These are phyloP conservation scores for Heliamphora pulchella DNA, from an alignment of 179 eudicot species.

Conservation along the genomic window DNA sequence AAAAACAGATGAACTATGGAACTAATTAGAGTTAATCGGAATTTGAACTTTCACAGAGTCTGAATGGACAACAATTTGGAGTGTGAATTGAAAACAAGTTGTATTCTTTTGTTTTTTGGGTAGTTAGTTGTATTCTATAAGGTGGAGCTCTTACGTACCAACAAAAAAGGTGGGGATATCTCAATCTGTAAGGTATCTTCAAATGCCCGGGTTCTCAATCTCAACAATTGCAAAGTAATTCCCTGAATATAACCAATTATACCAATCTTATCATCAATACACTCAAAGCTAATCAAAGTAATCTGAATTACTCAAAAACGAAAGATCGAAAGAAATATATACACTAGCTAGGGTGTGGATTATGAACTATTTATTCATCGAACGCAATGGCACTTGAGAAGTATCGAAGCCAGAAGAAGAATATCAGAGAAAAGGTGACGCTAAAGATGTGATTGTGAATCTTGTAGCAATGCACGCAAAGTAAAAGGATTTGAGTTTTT, in stretches of 20 bases:
- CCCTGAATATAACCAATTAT: neutral
- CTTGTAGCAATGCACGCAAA: conserved; percentile 24
- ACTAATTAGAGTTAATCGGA: neutral
- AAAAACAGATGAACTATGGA: neutral
- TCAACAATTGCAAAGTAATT: neutral
- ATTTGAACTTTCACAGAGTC: neutral
- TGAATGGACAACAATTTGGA: neutral
- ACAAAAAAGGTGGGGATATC: neutral
- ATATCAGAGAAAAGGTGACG: conserved; percentile 11
- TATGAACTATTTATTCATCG: neutral
- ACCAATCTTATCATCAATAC: neutral
- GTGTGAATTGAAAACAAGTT: neutral
- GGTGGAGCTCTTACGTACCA: neutral
- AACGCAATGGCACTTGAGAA: neutral
- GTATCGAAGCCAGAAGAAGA: neutral
- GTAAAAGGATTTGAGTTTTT: conserved; percentile 12
- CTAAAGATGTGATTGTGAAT: conserved; percentile 7
- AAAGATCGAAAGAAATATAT: neutral
- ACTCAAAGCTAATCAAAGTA: neutral
- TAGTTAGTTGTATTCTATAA: neutral
- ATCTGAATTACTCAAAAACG: neutral
- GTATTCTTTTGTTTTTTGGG: no score
- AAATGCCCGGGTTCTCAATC: neutral
- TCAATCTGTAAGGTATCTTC: neutral
- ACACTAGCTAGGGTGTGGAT: neutral